Evolutionary conservation across 2,329 filamentous ascomycete species (phyloP).

Genomic region (Chaetoscypha palmicola): DNA sequence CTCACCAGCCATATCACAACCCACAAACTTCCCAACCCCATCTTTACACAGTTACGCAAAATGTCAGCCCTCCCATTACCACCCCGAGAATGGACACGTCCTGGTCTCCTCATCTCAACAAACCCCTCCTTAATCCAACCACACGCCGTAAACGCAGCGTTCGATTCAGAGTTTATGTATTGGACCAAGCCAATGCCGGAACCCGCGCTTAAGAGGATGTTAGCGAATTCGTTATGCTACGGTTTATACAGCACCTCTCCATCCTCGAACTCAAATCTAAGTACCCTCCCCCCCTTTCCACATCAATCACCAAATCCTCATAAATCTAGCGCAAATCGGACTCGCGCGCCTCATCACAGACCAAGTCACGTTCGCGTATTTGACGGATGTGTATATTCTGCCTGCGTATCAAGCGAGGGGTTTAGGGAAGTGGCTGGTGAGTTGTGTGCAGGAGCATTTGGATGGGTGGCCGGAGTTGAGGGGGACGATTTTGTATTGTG

Average conservation of each 20-base stretch:
- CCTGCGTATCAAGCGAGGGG: conserved; percentile 52
- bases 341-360: conserved; percentile 60
- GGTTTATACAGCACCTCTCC: conserved; percentile 40
- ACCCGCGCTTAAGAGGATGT: conserved; percentile 40
- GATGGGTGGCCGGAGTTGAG: conserved; percentile 52
- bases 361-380: conserved; percentile 58
- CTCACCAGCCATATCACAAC: no score
- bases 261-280: no score
- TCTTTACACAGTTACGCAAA: no score
- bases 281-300: no score
- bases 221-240: conserved; percentile 52
- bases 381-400: conserved; percentile 61
- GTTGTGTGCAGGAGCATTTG: conserved; percentile 50
- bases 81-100: conserved; percentile 53
- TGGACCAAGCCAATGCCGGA: conserved; percentile 50
- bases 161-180: conserved; percentile 50
- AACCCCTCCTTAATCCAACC: conserved; percentile 45
- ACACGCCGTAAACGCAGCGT: conserved; percentile 45
- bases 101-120: conserved; percentile 53
- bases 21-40: no score
- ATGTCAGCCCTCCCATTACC: conserved; percentile 27
- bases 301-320: background rate
- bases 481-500: conserved; percentile 50
- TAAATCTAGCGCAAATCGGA: conserved; percentile 39
- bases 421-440: conserved; percentile 58